Conservation (phyloP, 805 yeast genomes). For the Brettanomyces sp. region DNA sequence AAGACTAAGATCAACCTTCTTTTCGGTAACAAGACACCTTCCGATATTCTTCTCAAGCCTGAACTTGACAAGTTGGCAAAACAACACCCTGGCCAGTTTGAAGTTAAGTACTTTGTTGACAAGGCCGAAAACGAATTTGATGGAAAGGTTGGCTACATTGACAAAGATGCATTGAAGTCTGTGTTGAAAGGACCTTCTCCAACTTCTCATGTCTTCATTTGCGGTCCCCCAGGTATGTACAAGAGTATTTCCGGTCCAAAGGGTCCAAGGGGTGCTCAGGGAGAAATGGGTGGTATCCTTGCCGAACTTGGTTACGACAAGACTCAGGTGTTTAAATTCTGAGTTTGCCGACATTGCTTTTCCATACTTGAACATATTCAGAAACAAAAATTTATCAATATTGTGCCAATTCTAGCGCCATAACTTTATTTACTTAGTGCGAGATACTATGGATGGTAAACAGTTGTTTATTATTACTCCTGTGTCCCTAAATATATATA, state of each 20-base stretch:
- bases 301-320: constrained; percentile 81
- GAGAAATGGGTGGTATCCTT: constrained; percentile 83
- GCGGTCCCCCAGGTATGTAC: constrained; percentile 95
- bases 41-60: constrained; percentile 73
- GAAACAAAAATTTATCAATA: no score
- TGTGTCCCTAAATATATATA: background rate
- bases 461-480: background rate
- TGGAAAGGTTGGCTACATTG: constrained; percentile 66
- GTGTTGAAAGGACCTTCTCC: constrained; percentile 55
- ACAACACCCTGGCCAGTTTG: constrained; percentile 69
- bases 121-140: constrained; percentile 30
- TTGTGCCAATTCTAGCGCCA: no score
- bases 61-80: constrained; percentile 65
- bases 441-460: no score
- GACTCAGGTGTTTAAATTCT: constrained; percentile 85
- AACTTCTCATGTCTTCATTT: constrained; percentile 69
- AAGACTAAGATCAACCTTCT: constrained; percentile 78
- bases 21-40: constrained; percentile 70
- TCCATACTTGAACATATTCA: background rate
- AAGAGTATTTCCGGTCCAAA: constrained; percentile 80
- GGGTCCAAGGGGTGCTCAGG: constrained; percentile 84
- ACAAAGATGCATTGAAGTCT: constrained; percentile 58
- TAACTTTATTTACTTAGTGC: no score
- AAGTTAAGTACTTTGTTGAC: constrained; percentile 74
- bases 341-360: constrained; percentile 11